Base-by-base conservation (phyloP, 805 yeast genomes). In the Kodamaea laetipori region DNA sequence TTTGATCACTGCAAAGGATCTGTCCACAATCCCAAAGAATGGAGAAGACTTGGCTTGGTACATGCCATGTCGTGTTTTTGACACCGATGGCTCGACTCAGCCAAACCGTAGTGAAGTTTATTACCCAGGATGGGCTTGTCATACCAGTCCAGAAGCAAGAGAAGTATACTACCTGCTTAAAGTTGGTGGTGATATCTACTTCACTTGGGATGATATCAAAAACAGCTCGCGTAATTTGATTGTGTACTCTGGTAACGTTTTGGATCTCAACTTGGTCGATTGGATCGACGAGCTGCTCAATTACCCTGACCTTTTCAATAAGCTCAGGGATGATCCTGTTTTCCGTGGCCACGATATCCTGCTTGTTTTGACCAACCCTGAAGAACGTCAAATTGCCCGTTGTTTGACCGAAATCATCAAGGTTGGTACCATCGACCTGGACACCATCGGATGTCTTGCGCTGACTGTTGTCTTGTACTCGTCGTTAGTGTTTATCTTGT, bases 391-490 rank as follows among this genome's bases (percentile, higher is more conserved):
- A 56, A 79, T 81, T 4, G 96, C 94, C 5, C 78, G 82, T 55
- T 94, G 99, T 63, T 69, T 94, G 43, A 70, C 84, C 8, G 98
- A 94, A 63, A 86, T 89, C 42, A 73, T 86, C 40, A 88, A 85
- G 64, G 95, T 92, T 11, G 99, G 99, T 16, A 82, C 80, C 38
- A 79, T 94, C 32, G 98, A 94, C 59, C 80, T 90, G 2, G 87
- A 86, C 52, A 82, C 96, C 5, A 81, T 94, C 56, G 99, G 99
- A 4, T 94, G 99, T 67, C 82, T 94, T 57, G 95, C 96, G 0
- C 89, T 97, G 0, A 70, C 81, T 43, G 81, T 90, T 30, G 97
- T 94, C 1, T 75, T 94, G 47, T 80, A 81, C 54, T 76, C 85
- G 5, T 86, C 97, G 1, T 74, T 94, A 56, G 83, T 86, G 7